Percentiles rank a stretch among this genome's conserved stretches.
phyloP scores from a whole-genome alignment of 352 stramenopile genomes.

The Phytophthora niederhauseri region DNA sequence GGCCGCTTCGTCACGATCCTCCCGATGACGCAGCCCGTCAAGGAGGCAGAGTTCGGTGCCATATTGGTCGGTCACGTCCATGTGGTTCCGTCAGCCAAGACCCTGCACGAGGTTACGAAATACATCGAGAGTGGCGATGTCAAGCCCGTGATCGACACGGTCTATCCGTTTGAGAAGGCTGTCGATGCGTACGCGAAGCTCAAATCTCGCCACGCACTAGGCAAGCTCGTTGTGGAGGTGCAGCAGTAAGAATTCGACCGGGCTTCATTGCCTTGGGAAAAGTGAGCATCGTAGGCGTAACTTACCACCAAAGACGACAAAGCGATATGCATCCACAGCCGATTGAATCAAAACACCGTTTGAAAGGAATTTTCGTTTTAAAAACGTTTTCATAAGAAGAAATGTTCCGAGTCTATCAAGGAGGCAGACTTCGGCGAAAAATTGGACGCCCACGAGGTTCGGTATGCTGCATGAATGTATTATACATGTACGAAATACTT shows the following conservation, averaged over 20 bases:
- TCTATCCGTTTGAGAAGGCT: conserved; percentile 56
- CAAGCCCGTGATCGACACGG: conserved; percentile 42
- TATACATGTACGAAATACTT: too few relatives aligned
- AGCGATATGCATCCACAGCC: too few relatives aligned
- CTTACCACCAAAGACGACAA: too few relatives aligned
- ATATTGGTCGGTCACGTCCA: background rate
- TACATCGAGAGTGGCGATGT: conserved; percentile 46
- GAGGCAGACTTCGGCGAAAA: too few relatives aligned
- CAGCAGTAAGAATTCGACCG: background rate
- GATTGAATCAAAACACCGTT: too few relatives aligned
- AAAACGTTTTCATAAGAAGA: too few relatives aligned
- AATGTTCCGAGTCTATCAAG: too few relatives aligned
- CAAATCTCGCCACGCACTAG: conserved; percentile 20
- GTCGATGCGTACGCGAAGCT: conserved; percentile 50
- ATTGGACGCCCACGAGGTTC: too few relatives aligned
- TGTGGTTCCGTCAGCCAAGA: conserved; percentile 7
- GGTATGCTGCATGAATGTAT: too few relatives aligned
- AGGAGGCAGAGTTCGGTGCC: conserved; percentile 50
- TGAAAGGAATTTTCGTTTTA: too few relatives aligned
- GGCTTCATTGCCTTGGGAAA: too few relatives aligned
- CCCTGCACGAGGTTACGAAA: background rate
- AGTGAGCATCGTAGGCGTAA: too few relatives aligned
- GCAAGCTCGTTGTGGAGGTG: background rate
- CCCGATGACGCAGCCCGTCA: conserved; percentile 30
- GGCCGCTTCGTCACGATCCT: conserved; percentile 32